Evolutionary conservation across 1,284 basidiomycete genomes (phyloP), one percentile per base, ranked within the genome.

Genomic region (Tremellales sp.): DNA sequence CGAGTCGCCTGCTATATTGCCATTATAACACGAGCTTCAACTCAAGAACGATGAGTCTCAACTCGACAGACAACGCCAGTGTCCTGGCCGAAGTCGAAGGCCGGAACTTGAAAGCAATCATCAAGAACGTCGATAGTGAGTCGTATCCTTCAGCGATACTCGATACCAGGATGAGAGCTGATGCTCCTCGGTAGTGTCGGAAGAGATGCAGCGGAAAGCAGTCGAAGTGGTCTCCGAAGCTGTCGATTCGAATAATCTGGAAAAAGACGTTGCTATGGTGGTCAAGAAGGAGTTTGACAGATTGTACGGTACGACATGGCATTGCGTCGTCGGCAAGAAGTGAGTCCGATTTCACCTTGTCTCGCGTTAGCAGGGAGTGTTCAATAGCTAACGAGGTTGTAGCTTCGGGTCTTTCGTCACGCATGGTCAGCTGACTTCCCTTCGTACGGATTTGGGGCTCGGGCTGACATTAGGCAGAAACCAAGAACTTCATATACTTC

Each of bases 271-370:
- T 70, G 94, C 93, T 12, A 91, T 93, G 35, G 85, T 90, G 75
- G 88, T 97, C 81, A 98, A 98, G 82, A 90, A 93, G 75, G 89
- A 94, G 76, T 91, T 96, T 73, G 93, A 98, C 80, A 80, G 84
- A 75, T 80, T 85, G 73, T 86, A 89, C 64, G 89, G 88, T 17
- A 70, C 91, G 45, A 97, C 94, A 58, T 97, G 94, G 94, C 93
- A 97, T 73, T 70, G 67, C 44, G 68, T 98, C 57, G 93, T 97
- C 27, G 93, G 93, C 52, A 96, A 94, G 80, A 92, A 93, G 73
- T 76, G 56, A 60, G 69, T 68, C 1, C 19, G 22, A 13, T n/a
- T n/a, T n/a, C n/a, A n/a, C n/a, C n/a, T n/a, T n/a, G n/a, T n/a
- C n/a, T n/a, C n/a, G n/a, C n/a, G n/a, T n/a, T n/a, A n/a, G n/a